These are phyloP conservation scores for Kwoniella sp. DNA, from an alignment of 768 basidiomycete genomes.

Conservation along the genomic window DNA sequence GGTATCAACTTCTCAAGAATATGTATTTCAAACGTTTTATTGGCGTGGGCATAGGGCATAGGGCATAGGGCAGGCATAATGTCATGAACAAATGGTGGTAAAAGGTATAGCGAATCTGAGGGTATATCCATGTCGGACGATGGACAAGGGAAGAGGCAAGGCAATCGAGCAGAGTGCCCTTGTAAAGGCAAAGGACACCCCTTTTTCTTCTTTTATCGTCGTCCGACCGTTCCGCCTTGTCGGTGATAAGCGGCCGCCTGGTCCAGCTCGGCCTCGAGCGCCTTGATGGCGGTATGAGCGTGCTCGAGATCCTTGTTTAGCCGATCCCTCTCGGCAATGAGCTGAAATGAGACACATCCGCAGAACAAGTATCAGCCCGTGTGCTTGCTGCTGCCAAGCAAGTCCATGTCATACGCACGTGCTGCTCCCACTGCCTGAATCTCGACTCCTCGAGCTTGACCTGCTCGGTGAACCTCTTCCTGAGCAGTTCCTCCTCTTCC, in stretches of 20 bases:
- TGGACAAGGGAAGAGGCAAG: not conserved
- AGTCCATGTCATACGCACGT: conserved; percentile 64
- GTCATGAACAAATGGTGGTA: not conserved
- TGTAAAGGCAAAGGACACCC: too few relatives aligned
- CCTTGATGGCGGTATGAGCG: conserved; percentile 61
- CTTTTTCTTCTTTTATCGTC: conserved; percentile 32
- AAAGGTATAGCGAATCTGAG: not conserved
- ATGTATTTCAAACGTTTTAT: not conserved
- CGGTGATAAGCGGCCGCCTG: conserved; percentile 53
- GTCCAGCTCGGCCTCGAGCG: conserved; percentile 54
- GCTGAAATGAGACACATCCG: conserved; percentile 59
- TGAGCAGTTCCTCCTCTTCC: conserved; percentile 94
- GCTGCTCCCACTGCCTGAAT: conserved; percentile 99
- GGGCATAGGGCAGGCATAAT: not conserved
- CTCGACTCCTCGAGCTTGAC: conserved; percentile 97
- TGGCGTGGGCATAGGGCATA: not conserved
- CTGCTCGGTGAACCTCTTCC: conserved; percentile 98
- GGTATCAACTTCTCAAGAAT: not conserved
- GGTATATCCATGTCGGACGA: not conserved
- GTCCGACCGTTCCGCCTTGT: conserved; percentile 47
- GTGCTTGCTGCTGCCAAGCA: not conserved
- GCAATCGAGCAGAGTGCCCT: too few relatives aligned
- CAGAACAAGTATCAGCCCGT: not conserved
- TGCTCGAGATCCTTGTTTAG: conserved; percentile 98
- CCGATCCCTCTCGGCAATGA: conserved; percentile 96